Percentiles rank a stretch among this genome's conserved stretches.
Conservation (phyloP, 306 rosid species). For the Albizia julibrissin region DNA sequence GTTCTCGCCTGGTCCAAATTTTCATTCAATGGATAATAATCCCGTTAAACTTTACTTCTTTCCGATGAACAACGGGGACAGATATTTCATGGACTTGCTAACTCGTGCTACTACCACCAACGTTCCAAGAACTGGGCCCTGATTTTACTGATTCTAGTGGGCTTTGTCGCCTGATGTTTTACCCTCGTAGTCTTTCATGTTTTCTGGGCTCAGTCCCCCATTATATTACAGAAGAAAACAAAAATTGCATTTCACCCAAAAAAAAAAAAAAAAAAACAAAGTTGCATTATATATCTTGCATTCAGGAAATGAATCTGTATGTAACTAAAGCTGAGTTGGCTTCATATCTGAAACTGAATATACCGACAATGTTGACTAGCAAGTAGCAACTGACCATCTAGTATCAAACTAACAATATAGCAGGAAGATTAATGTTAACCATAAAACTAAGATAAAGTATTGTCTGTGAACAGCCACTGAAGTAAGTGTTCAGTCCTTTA, state of each 20-base stretch:
- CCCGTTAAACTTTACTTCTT: neutral
- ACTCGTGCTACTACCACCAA: neutral
- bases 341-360: neutral
- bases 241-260: neutral
- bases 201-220: neutral
- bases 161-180: neutral
- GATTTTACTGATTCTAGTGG: neutral
- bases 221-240: too few relatives aligned
- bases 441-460: neutral
- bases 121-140: neutral
- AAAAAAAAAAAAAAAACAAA: neutral
- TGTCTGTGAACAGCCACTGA: neutral
- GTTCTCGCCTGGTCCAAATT: neutral
- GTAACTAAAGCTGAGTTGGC: slow-evolving; percentile 5
- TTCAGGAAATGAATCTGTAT: neutral
- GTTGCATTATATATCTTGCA: neutral
- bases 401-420: slow-evolving; percentile 29
- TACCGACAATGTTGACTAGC: slow-evolving; percentile 12
- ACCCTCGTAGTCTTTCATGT: neutral
- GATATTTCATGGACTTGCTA: neutral
- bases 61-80: neutral
- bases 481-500: slow-evolving; percentile 65
- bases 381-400: slow-evolving; percentile 16
- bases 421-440: slow-evolving; percentile 41
- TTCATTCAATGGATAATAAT: neutral